Base-by-base conservation (phyloP, 2,329 filamentous ascomycete species). In the Zymoseptoria ardabiliae region DNA sequence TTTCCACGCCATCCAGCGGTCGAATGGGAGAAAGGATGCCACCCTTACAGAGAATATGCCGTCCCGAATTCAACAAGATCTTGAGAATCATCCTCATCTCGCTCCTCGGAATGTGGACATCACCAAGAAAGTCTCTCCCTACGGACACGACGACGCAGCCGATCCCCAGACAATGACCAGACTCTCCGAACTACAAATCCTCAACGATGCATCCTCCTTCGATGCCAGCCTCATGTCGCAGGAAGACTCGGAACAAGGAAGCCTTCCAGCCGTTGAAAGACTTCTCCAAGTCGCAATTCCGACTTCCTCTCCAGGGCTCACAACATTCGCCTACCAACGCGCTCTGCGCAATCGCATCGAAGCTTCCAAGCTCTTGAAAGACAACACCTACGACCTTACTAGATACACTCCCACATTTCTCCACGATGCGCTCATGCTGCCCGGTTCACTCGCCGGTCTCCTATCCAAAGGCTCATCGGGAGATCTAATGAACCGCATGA, bases 361-460 rank as follows among this genome's bases (percentile, higher is more conserved):
- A 17, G 57, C 62, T 51, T 53, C 52, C n/a, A 51, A 63, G 25
- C 57, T 82, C 53, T 76, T 75, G 19, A 77, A 81, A 61, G 80
- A 79, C 13, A 79, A 76, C 61, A 23, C 9, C 4, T 81, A 82
- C 65, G 81, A 81, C 4, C 71, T 80, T 10, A 76, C 72, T 62
- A 77, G 82, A 59, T 80, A 81, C 69, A 80, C 81, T 56, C 79
- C 81, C 21, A 82, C 82, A 69, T 78, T 84, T 58, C 72, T 80
- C 6, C 71, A 76, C 28, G 71, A 77, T 19, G 78, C 83, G 50
- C 68, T 85, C 78, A 73, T 76, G 75, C 61, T 78, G 74, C 68
- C 81, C 79, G 71, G 76, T 65, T 68, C 75, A 61, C 64, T 73
- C 56, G 61, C 74, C 58, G 48, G 70, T 62, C 17, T 75, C 9